phyloP scores from a whole-genome alignment of 495 filamentous ascomycete species.

The Chlorociboria aeruginascens region DNA sequence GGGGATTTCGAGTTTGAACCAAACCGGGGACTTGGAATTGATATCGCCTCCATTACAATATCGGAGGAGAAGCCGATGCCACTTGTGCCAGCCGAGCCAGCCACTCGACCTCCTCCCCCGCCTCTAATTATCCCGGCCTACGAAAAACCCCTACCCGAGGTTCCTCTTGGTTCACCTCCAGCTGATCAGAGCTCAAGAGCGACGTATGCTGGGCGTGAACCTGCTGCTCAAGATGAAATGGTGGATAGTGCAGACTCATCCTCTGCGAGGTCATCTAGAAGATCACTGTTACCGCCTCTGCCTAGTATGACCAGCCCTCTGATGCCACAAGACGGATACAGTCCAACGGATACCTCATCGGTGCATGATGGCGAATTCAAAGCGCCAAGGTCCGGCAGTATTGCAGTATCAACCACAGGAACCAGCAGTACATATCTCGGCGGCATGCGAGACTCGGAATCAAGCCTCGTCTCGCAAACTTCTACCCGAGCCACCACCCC shows the following conservation, averaged over 20 bases:
- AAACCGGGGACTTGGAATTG: conserved; percentile 32
- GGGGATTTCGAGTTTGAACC: conserved; percentile 86
- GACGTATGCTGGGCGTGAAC: conserved; percentile 20
- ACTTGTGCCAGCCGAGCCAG: conserved; percentile 14
- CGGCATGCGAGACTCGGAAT: conserved; percentile 66
- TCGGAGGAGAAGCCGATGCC: not conserved
- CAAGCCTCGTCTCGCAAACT: conserved; percentile 64
- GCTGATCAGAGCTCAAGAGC: conserved; percentile 14
- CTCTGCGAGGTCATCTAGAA: conserved; percentile 13
- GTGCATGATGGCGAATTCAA: conserved; percentile 33
- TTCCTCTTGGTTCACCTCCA: conserved; percentile 20
- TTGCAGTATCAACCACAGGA: conserved; percentile 39
- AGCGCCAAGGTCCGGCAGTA: conserved; percentile 32
- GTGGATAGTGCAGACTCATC: conserved; percentile 5
- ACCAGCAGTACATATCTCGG: conserved; percentile 66
- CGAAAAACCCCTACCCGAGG: conserved; percentile 32
- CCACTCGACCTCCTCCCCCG: conserved; percentile 16
- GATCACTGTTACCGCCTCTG: conserved; percentile 21
- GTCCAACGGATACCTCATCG: conserved; percentile 30
- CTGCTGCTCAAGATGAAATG: conserved; percentile 3
- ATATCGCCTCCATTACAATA: conserved; percentile 29
- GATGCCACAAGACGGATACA: conserved; percentile 31
- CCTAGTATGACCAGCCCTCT: conserved; percentile 38
- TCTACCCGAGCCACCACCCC: conserved; percentile 90
- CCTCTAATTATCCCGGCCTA: conserved; percentile 19